Evolutionary conservation across 1,284 basidiomycete genomes (phyloP).

Genomic region (Tilletia setariae): DNA sequence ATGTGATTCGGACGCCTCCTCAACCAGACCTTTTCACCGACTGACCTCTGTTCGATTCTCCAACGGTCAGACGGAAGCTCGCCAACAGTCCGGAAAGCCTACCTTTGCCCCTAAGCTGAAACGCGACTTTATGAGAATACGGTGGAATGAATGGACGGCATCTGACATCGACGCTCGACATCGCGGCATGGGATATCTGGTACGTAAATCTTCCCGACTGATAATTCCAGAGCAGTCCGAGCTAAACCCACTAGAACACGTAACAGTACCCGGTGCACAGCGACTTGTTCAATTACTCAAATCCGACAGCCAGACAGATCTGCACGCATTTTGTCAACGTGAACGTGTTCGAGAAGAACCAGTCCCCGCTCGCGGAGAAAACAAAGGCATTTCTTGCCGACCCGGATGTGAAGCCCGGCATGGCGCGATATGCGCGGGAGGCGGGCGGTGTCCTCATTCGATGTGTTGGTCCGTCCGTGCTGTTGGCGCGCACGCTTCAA

Average conservation of each 20-base stretch:
- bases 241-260: not conserved
- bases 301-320: not conserved
- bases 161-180: constrained; percentile 34
- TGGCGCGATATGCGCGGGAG: not conserved
- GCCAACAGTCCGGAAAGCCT: constrained; percentile 24
- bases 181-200: constrained; percentile 35
- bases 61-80: constrained; percentile 56
- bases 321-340: no score
- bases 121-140: constrained; percentile 21
- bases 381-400: no score
- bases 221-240: no score
- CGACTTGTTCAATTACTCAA: not conserved
- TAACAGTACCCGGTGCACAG: not conserved
- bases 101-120: constrained; percentile 41
- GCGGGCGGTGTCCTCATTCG: not conserved
- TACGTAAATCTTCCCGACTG: constrained; percentile 10
- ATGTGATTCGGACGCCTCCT: not conserved
- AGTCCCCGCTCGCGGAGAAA: no score
- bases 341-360: no score
- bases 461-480: not conserved
- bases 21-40: not conserved
- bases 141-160: constrained; percentile 36
- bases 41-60: constrained; percentile 65
- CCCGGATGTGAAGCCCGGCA: not conserved
- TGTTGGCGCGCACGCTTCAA: not conserved